phyloP scores from a whole-genome alignment of 2,329 filamentous ascomycete genomes.

The Fusarium sp. region DNA sequence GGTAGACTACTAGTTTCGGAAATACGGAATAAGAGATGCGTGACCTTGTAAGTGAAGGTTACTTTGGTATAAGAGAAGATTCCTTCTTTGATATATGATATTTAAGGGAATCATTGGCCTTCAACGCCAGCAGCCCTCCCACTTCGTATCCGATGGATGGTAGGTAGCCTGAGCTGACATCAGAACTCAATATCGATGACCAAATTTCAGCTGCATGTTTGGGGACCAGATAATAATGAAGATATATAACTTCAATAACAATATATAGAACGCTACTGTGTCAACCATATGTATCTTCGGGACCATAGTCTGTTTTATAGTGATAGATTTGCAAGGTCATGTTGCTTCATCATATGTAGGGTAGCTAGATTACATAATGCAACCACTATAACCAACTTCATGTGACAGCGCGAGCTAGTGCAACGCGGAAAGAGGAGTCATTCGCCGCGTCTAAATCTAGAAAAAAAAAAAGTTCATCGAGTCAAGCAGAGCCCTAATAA shows the following conservation, averaged over 20 bases:
- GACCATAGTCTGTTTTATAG: neutral
- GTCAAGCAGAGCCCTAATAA: neutral
- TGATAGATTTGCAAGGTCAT: neutral
- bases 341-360: neutral
- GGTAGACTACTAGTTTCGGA: neutral
- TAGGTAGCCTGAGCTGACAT: neutral
- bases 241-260: too few species aligned
- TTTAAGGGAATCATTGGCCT: neutral
- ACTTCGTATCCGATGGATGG: neutral
- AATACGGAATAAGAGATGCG: neutral
- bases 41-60: neutral
- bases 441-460: conserved; percentile 18
- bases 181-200: neutral
- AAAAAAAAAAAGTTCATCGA: conserved; percentile 31
- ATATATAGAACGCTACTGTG: neutral
- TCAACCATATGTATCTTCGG: neutral
- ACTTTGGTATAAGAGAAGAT: neutral
- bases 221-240: too few species aligned
- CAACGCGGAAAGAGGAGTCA: conserved; percentile 35
- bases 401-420: conserved; percentile 34
- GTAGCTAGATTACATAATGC: neutral
- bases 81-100: neutral
- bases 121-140: rapidly evolving
- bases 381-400: conserved; percentile 9
- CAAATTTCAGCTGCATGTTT: neutral